Evolutionary conservation across 352 stramenopile genomes (phyloP), one percentile per base, ranked within the genome.

Genomic region (Phytophthora chlamydospora): DNA sequence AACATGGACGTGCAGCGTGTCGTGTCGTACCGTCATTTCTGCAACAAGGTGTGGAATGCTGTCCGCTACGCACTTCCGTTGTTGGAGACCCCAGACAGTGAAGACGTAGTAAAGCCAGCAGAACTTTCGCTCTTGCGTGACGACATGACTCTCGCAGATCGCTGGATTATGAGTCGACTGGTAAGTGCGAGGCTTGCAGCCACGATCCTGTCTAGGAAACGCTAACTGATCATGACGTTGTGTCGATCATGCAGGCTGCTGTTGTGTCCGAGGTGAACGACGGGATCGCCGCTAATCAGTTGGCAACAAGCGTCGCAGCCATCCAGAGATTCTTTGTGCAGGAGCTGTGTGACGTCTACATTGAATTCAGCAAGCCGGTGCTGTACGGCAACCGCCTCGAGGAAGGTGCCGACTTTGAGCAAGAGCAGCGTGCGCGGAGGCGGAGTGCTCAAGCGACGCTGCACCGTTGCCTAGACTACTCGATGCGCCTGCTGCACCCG

Each of bases 401-500:
- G 9, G 71, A 90, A 16, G 42, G 6, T 1, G 19, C 16, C 8
- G 41, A 39, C 29, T 34, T 42, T 43, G 45, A 65, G 24, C 55
- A 62, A 58, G 72, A 87, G 16, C 86, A 90, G 38, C 80, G 69
- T 29, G 75, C 89, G 16, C 66, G 64, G 9, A 60, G 71, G 35
- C 85, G 83, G 62, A 89, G 91, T 36, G 92, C 97, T 24, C 95
- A 98, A 71, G 85, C 83, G 7, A 98, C 90, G 9, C 76, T 99
- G 6, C 98, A 96, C 74, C 78, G 95, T 27, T 97, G 93, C 33
- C 73, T 99, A 35, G 97, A 99, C 59, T 88, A 88, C 59, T 98
- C 93, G 16, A 90, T 99, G 66, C 90, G 97, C 16, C 80, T 99
- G 45, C 72, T 99, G 33, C 98, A 99, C 66, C 97, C 97, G 6